These are phyloP conservation scores for Fonsecaea erecta DNA, from an alignment of 2,329 filamentous ascomycete genomes.

Conservation along the genomic window DNA sequence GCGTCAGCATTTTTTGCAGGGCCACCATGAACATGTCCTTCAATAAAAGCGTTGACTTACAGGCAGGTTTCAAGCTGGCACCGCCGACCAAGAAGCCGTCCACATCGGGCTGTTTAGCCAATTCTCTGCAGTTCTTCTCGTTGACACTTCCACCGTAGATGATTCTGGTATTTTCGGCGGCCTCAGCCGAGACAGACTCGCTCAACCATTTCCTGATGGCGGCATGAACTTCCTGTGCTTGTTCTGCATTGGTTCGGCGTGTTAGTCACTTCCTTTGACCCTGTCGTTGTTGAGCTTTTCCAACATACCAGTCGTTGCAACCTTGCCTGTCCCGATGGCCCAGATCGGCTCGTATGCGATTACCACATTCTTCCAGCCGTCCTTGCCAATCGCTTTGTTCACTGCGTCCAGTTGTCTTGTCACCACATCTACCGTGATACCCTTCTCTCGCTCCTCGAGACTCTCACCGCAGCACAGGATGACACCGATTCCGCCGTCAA, in stretches of 20 bases:
- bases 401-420: slow-evolving; percentile 84
- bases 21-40: background rate
- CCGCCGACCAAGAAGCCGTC: slow-evolving; percentile 98
- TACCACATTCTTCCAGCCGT: slow-evolving; percentile 92
- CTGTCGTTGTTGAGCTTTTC: background rate
- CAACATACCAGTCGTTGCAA: slow-evolving; percentile 65
- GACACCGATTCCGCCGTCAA: slow-evolving; percentile 83
- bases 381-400: slow-evolving; percentile 65
- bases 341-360: slow-evolving; percentile 99
- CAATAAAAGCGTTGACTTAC: slow-evolving; percentile 56
- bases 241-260: slow-evolving; percentile 57
- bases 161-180: slow-evolving; percentile 85
- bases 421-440: slow-evolving; percentile 60
- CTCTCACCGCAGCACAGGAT: slow-evolving; percentile 98
- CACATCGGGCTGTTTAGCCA: slow-evolving; percentile 91
- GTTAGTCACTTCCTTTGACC: slow-evolving; percentile 1
- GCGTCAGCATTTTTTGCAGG: slow-evolving; percentile 14
- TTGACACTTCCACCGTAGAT: slow-evolving; percentile 96
- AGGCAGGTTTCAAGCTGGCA: slow-evolving; percentile 95
- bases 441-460: slow-evolving; percentile 63
- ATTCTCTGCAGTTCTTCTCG: slow-evolving; percentile 96
- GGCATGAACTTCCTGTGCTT: slow-evolving; percentile 92
- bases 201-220: slow-evolving; percentile 86
- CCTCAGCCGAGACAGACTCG: slow-evolving; percentile 74
- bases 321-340: slow-evolving; percentile 88